A percentile compares a stretch with the other conserved stretches of the same genome.
These are phyloP conservation scores for Ceratobasidium sp. DNA, from an alignment of 1,284 basidiomycete species.

Conservation along the genomic window DNA sequence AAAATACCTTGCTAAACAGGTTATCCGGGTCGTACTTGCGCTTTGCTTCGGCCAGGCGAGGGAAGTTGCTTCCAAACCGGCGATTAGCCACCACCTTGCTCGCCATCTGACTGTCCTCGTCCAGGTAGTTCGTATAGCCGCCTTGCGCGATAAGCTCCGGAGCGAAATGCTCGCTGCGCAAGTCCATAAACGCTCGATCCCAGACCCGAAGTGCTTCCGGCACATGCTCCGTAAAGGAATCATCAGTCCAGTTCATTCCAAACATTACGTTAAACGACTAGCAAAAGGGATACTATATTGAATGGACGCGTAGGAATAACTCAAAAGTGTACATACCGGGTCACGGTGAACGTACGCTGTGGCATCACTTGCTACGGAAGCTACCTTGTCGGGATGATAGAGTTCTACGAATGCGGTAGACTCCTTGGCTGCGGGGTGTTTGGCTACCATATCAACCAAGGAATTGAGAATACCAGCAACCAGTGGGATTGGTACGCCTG, in stretches of 20 bases:
- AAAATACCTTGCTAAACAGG: slow-evolving; percentile 44
- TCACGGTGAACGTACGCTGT: slow-evolving; percentile 39
- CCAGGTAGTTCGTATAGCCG: slow-evolving; percentile 30
- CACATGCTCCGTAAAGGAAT: not conserved
- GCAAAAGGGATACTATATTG: not conserved
- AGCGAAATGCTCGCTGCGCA: not conserved
- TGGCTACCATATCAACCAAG: slow-evolving; percentile 16
- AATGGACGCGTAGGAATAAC: not conserved
- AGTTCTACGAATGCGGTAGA: not conserved
- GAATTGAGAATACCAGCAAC: not conserved
- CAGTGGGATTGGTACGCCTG: not conserved
- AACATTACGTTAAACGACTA: slow-evolving; percentile 7
- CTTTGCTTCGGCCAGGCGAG: slow-evolving; percentile 43
- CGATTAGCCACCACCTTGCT: not conserved
- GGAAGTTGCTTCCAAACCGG: slow-evolving; percentile 41
- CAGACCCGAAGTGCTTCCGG: not conserved
- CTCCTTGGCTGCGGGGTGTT: not conserved
- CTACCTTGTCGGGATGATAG: slow-evolving; percentile 5
- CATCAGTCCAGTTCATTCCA: not conserved
- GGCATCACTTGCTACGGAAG: slow-evolving; percentile 15
- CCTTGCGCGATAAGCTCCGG: not conserved
- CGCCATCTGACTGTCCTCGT: slow-evolving; percentile 12
- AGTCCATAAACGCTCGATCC: not conserved
- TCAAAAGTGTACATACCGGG: slow-evolving; percentile 12
- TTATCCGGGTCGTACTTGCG: slow-evolving; percentile 45